Conservation (phyloP, 2,329 filamentous ascomycete genomes). For the Sporothrix globosa region DNA sequence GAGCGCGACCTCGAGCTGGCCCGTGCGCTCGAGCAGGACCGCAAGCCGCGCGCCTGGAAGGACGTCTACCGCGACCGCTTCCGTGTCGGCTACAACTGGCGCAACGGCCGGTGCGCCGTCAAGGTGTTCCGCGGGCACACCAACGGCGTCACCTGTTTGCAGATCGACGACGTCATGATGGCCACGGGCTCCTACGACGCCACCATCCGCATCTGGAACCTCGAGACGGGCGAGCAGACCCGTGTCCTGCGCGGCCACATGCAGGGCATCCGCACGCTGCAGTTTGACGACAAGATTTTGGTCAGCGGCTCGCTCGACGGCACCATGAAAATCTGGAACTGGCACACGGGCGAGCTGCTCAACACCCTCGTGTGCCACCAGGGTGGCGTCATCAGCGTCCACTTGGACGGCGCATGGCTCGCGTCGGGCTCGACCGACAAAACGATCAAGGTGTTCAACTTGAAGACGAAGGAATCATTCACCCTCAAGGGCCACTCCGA, state of each 20-base stretch:
- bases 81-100: conserved; percentile 97
- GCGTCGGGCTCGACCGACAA: conserved; percentile 89
- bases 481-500: conserved; percentile 82
- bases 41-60: conserved; percentile 79
- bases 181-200: conserved; percentile 94
- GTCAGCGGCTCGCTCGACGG: conserved; percentile 88
- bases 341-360: conserved; percentile 85
- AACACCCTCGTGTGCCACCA: conserved; percentile 78
- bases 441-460: conserved; percentile 91
- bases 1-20: conserved; percentile 33
- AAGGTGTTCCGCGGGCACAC: conserved; percentile 82
- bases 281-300: conserved; percentile 90
- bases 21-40: conserved; percentile 42
- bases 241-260: conserved; percentile 84
- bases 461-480: conserved; percentile 79
- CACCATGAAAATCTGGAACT: conserved; percentile 94
- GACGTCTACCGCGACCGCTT: conserved; percentile 92
- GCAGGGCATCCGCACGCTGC: conserved; percentile 80
- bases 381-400: conserved; percentile 81
- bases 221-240: conserved; percentile 82
- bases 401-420: conserved; percentile 82
- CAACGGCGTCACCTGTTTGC: conserved; percentile 74
- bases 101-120: conserved; percentile 84
- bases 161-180: conserved; percentile 79
- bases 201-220: conserved; percentile 95